These are phyloP conservation scores for Pterulicium gracile DNA, from an alignment of 1,284 basidiomycete species.

Conservation along the genomic window DNA sequence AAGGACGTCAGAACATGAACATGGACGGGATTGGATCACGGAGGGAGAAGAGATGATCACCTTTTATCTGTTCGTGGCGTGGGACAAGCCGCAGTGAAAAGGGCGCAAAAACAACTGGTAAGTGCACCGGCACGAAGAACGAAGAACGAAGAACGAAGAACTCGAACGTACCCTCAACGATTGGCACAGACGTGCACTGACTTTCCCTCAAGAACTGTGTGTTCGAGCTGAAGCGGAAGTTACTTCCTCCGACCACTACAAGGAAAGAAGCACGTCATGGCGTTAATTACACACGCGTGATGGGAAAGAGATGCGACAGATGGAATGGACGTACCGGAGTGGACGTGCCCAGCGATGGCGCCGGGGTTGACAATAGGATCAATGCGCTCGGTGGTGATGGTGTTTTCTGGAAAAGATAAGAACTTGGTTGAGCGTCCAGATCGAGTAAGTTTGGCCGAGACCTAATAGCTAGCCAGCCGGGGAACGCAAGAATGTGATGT, in stretches of 20 bases:
- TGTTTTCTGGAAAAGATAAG: slow-evolving; percentile 14
- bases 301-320: background rate
- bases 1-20: background rate
- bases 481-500: too few species aligned
- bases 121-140: background rate
- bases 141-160: background rate
- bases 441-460: too few species aligned
- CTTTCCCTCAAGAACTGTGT: slow-evolving; percentile 25
- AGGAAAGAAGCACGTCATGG: slow-evolving; percentile 3
- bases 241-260: slow-evolving; percentile 30
- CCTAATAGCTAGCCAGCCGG: too few species aligned
- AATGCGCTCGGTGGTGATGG: slow-evolving; percentile 24
- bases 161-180: slow-evolving; percentile 28
- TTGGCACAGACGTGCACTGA: slow-evolving; percentile 29
- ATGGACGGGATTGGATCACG: background rate
- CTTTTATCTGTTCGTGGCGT: background rate
- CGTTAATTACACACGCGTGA: background rate
- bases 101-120: background rate
- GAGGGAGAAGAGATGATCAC: background rate
- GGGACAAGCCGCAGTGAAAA: background rate
- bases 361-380: slow-evolving; percentile 28
- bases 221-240: slow-evolving; percentile 24
- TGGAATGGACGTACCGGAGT: slow-evolving; percentile 19
- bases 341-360: slow-evolving; percentile 22
- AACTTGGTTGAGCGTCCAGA: background rate